Conservation (phyloP, 306 rosid genomes). For the Vachellia pachyceras region DNA sequence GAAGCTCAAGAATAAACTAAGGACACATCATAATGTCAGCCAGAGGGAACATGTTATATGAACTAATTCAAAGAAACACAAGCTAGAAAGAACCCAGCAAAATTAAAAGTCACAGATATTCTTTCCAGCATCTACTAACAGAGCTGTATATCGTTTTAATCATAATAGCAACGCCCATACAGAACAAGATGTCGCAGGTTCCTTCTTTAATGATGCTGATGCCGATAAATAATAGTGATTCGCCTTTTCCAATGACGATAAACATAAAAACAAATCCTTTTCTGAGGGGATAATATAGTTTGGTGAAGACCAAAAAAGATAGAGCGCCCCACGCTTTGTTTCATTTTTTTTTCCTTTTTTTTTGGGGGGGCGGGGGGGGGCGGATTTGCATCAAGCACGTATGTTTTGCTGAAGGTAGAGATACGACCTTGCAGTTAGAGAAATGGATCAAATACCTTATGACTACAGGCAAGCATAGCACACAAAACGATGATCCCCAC, state of each 20-base stretch:
- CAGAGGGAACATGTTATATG: neutral
- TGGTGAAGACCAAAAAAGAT: no score
- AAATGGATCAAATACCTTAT: neutral
- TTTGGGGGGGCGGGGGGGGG: no score
- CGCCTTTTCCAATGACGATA: neutral
- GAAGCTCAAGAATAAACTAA: neutral
- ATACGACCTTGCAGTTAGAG: neutral
- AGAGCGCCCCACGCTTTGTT: no score
- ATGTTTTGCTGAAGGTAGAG: neutral
- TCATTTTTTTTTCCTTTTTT: no score
- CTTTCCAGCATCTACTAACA: no score
- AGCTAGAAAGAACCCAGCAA: neutral
- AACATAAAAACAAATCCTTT: neutral
- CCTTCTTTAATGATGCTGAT: neutral
- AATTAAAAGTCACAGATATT: neutral
- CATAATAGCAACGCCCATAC: neutral
- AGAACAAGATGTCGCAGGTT: neutral
- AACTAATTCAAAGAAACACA: neutral
- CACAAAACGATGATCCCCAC: neutral
- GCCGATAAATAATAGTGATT: neutral
- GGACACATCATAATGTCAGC: neutral
- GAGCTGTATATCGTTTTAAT: neutral
- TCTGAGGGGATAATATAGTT: neutral
- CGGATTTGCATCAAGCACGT: neutral
- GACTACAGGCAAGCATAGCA: conserved; percentile 4